Percentiles rank a stretch among this genome's conserved stretches.
phyloP scores from a whole-genome alignment of 345 rosid genomes.

The Syzygium aqueum region DNA sequence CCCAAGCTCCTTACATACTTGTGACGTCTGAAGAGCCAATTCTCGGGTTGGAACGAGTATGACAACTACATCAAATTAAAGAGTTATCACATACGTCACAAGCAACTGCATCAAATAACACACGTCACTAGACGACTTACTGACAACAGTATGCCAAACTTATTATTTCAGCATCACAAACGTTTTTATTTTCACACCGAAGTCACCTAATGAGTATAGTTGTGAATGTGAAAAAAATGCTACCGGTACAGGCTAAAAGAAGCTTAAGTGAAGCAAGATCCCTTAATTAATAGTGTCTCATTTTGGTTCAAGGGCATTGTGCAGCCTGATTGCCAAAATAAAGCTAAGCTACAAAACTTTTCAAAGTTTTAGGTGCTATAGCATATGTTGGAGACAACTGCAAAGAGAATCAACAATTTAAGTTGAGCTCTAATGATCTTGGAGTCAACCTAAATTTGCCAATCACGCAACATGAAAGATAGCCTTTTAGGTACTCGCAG shows the following conservation, averaged over 20 bases:
- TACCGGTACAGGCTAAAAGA: neutral
- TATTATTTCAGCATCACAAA: neutral
- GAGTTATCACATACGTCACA: neutral
- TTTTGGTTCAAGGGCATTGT: neutral
- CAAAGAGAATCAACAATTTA: neutral
- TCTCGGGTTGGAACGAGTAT: slow-evolving; percentile 97
- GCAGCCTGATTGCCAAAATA: neutral
- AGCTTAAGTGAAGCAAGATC: neutral
- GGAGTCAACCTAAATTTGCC: neutral
- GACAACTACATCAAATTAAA: slow-evolving; percentile 46
- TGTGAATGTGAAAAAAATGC: neutral
- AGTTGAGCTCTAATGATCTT: neutral
- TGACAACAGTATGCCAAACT: neutral
- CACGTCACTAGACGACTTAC: neutral
- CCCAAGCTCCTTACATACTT: slow-evolving; percentile 97
- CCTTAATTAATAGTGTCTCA: neutral
- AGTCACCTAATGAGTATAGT: neutral
- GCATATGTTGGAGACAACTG: neutral
- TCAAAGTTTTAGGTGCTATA: neutral
- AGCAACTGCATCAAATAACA: neutral
- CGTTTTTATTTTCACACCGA: neutral
- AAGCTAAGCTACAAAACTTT: neutral
- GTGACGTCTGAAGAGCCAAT: slow-evolving; percentile 98
- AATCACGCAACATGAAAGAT: neutral
- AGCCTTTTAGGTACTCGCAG: neutral